Conservation (phyloP, 495 filamentous ascomycete genomes). For the Tetracladium setigerum region DNA sequence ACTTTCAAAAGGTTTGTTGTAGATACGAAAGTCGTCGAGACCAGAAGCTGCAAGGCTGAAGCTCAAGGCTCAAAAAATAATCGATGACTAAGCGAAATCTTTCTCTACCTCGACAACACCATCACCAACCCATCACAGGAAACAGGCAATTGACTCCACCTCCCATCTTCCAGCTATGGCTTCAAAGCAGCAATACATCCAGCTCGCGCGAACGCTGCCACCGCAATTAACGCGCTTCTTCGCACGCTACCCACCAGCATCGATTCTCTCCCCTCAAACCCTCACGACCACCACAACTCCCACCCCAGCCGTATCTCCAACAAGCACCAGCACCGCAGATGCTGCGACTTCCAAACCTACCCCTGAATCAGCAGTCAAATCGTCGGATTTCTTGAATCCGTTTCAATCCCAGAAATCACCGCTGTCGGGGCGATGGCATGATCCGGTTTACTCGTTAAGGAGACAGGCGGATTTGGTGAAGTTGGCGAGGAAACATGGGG, state of each 20-base stretch:
- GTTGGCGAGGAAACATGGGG: conserved; percentile 68
- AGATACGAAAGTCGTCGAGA: no score
- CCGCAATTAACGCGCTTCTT: conserved; percentile 79
- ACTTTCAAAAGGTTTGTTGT: background rate
- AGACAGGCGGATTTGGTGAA: conserved; percentile 90
- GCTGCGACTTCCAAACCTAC: conserved; percentile 30
- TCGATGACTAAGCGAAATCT: conserved; percentile 10
- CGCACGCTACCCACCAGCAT: conserved; percentile 70
- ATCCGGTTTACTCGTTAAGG: conserved; percentile 72
- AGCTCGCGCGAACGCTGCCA: conserved; percentile 60
- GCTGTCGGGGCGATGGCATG: conserved; percentile 66
- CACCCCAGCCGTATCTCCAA: conserved; percentile 12
- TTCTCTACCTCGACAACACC: background rate
- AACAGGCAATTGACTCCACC: background rate
- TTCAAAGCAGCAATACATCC: conserved; percentile 11
- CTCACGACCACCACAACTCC: conserved; percentile 30
- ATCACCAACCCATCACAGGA: background rate
- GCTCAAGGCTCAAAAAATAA: conserved; percentile 11
- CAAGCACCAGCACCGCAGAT: conserved; percentile 17
- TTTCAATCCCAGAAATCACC: conserved; percentile 68
- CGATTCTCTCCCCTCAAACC: conserved; percentile 35
- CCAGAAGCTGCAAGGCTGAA: conserved; percentile 11
- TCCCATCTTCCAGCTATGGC: conserved; percentile 3
- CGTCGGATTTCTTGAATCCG: conserved; percentile 37
- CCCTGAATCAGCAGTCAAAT: conserved; percentile 35